These are phyloP conservation scores for Cladophialophora exuberans DNA, from an alignment of 2,329 filamentous ascomycete species.

Conservation along the genomic window DNA sequence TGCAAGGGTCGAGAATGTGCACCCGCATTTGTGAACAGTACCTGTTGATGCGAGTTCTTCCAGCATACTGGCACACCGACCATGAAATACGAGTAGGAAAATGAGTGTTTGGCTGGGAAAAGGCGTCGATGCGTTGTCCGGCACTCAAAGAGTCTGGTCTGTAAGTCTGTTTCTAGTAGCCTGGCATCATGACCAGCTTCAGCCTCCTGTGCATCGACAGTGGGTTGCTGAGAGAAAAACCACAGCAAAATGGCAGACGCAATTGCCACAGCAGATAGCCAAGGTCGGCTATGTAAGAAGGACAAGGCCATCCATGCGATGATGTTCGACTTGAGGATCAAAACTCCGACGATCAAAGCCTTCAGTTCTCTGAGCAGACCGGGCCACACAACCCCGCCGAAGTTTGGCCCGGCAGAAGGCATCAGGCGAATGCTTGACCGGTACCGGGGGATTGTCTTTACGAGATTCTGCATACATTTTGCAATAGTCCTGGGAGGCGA, in stretches of 20 bases:
- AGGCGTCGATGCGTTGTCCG: conserved; percentile 66
- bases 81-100: conserved; percentile 71
- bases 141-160: conserved; percentile 65
- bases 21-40: conserved; percentile 53
- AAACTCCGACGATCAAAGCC: background rate
- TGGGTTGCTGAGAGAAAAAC: background rate
- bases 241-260: background rate
- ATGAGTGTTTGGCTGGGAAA: conserved; percentile 70
- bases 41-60: conserved; percentile 57
- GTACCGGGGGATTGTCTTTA: background rate
- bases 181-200: background rate
- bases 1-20: conserved; percentile 35
- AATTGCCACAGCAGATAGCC: background rate
- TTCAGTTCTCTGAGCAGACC: background rate
- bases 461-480: background rate
- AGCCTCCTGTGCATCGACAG: background rate
- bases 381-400: too few species aligned
- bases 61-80: conserved; percentile 70
- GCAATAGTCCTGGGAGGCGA: background rate
- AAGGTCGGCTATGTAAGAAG: background rate
- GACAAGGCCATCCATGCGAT: background rate
- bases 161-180: background rate
- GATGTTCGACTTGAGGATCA: background rate
- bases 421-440: too few species aligned
- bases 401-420: too few species aligned